Percentiles rank a stretch among this genome's conserved stretches.
phyloP scores from a whole-genome alignment of 2,329 filamentous ascomycete species.

The Epichloe elymi region DNA sequence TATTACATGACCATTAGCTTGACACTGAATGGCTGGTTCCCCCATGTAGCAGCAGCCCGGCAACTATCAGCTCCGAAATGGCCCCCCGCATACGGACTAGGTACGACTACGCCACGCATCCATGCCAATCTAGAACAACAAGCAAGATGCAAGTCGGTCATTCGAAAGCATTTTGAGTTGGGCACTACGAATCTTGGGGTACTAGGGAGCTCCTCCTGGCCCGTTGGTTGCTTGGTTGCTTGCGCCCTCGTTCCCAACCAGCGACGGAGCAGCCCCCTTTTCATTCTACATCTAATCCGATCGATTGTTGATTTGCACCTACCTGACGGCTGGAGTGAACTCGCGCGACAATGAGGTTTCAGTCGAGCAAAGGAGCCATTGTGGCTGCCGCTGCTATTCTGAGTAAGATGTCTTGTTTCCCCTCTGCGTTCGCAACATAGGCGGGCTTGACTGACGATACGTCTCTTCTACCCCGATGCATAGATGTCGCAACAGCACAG shows the following conservation, averaged over 20 bases:
- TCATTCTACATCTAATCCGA: too few species aligned
- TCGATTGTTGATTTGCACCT: too few species aligned
- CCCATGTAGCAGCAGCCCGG: background rate
- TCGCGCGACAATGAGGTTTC: background rate
- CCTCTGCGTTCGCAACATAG: background rate
- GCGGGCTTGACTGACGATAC: background rate
- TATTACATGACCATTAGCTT: background rate
- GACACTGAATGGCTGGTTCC: background rate
- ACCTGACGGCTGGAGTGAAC: too few species aligned
- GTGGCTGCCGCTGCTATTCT: background rate
- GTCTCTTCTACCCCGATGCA: background rate
- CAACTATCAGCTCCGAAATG: background rate
- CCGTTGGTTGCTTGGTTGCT: too few species aligned
- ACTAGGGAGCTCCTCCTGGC: too few species aligned
- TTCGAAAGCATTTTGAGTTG: too few species aligned
- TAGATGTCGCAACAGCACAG: constrained; percentile 11
- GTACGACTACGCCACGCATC: too few species aligned
- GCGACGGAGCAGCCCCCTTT: too few species aligned
- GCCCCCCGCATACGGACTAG: background rate
- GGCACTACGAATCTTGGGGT: too few species aligned
- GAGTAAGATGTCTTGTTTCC: background rate
- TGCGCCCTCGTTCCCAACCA: too few species aligned
- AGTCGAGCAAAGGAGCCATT: background rate
- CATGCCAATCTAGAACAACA: background rate
- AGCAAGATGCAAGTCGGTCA: background rate